phyloP scores from a whole-genome alignment of 2,329 filamentous ascomycete species.

The Helicocarpus griseus region DNA sequence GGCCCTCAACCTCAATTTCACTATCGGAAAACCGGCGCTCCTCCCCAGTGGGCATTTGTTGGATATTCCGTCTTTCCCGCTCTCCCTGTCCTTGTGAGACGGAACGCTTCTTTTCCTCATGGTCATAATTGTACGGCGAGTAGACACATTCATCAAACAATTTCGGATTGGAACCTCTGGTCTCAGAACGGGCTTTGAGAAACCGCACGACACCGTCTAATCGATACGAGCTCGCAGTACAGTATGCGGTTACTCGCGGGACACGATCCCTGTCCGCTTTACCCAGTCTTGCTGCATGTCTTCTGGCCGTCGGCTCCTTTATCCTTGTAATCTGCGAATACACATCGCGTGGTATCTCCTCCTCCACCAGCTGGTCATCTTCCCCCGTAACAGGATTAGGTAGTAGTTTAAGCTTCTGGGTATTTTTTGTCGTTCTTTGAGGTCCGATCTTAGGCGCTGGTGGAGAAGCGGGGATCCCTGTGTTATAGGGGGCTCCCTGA shows the following conservation, averaged over 20 bases:
- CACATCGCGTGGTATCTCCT: constrained; percentile 88
- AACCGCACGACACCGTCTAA: constrained; percentile 85
- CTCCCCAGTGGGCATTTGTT: neutral
- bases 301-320: constrained; percentile 85
- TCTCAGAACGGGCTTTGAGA: constrained; percentile 72
- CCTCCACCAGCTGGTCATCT: constrained; percentile 68
- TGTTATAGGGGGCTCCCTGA: constrained; percentile 50
- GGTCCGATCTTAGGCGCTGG: constrained; percentile 69
- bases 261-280: constrained; percentile 84
- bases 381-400: constrained; percentile 79
- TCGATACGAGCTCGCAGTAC: constrained; percentile 83
- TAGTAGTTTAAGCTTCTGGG: constrained; percentile 93
- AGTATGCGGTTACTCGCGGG: constrained; percentile 91
- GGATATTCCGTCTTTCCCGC: neutral
- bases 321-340: constrained; percentile 97
- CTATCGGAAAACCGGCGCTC: constrained; percentile 47
- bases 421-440: constrained; percentile 88
- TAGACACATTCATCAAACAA: constrained; percentile 97
- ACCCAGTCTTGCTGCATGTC: constrained; percentile 83
- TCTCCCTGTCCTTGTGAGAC: no score
- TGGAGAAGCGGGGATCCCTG: constrained; percentile 23
- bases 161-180: constrained; percentile 74
- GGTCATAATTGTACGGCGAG: constrained; percentile 75
- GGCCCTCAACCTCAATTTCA: constrained; percentile 57
- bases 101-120: constrained; percentile 32